These are phyloP conservation scores for Scedosporium boydii DNA, from an alignment of 2,329 filamentous ascomycete species.

Conservation along the genomic window DNA sequence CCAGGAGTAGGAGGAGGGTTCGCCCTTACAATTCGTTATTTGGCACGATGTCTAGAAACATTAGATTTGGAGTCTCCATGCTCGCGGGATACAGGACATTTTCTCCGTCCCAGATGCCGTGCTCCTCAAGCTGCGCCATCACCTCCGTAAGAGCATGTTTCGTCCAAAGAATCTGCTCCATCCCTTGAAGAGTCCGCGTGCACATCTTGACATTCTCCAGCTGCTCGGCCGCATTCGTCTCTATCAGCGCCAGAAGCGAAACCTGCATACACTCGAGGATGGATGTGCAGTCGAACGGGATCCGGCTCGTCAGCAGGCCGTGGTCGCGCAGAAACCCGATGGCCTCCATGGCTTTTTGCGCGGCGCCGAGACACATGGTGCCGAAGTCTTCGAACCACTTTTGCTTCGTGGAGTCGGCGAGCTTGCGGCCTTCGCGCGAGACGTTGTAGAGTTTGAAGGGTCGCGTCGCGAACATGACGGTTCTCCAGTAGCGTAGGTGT, in stretches of 20 bases:
- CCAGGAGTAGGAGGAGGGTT: neutral
- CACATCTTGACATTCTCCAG: constrained; percentile 8
- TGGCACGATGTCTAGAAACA: constrained; percentile 3
- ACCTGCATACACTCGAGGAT: constrained; percentile 17
- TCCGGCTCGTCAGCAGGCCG: constrained; percentile 14
- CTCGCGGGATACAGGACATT: neutral
- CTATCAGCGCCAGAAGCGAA: constrained; percentile 13
- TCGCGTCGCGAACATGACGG: constrained; percentile 9
- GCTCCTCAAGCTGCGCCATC: constrained; percentile 11
- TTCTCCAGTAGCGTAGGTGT: constrained; percentile 10
- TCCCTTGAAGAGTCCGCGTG: constrained; percentile 14
- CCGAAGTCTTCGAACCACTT: constrained; percentile 13
- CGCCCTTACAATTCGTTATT: constrained; percentile 1
- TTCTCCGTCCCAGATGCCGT: constrained; percentile 2
- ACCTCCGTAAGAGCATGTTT: constrained; percentile 15
- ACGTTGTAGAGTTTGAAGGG: constrained; percentile 16
- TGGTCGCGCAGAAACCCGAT: constrained; percentile 12
- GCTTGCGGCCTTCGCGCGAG: constrained; percentile 4
- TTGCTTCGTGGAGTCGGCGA: constrained; percentile 11
- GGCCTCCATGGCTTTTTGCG: constrained; percentile 12
- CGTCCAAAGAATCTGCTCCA: constrained; percentile 18
- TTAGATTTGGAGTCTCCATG: neutral
- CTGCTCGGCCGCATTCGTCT: constrained; percentile 4
- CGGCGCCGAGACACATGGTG: constrained; percentile 14
- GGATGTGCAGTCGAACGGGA: constrained; percentile 14